Conservation (phyloP, 441 rosid species). For the Isatis lusitanica region DNA sequence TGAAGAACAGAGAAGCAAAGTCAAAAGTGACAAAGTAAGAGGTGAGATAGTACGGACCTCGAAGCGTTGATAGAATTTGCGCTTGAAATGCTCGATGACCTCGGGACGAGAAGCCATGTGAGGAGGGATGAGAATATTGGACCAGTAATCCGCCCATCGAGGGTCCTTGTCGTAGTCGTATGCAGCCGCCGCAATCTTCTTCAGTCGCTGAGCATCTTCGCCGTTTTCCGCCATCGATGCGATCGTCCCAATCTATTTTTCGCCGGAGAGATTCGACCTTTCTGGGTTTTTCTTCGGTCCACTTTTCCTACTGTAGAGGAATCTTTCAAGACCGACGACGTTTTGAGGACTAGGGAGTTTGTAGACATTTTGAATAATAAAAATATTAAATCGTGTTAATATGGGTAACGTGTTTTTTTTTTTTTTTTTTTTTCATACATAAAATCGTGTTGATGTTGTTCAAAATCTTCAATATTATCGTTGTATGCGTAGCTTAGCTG, state of each 20-base stretch:
- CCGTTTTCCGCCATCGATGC: constrained; percentile 62
- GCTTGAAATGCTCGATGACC: constrained; percentile 85
- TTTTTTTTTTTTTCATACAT: too few relatives aligned
- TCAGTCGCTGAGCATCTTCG: constrained; percentile 82
- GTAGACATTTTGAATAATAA: neutral
- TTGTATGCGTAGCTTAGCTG: neutral
- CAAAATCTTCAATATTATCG: too few relatives aligned
- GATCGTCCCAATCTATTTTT: neutral
- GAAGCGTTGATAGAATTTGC: constrained; percentile 97
- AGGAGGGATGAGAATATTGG: constrained; percentile 90
- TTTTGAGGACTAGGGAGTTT: neutral
- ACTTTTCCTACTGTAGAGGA: neutral
- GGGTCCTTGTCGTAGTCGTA: constrained; percentile 90
- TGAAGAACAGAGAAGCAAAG: neutral
- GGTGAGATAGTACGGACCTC: constrained; percentile 46
- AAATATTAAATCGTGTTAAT: too few relatives aligned
- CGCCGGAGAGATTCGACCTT: constrained; percentile 30
- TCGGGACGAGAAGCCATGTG: constrained; percentile 87
- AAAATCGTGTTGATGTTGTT: too few relatives aligned
- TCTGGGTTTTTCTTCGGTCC: constrained; percentile 15
- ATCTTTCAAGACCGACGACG: constrained; percentile 8
- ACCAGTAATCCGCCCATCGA: constrained; percentile 94
- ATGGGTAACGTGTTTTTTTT: too few relatives aligned
- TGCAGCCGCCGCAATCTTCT: constrained; percentile 77
- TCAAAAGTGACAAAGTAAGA: neutral